Evolutionary conservation across 2,329 filamentous ascomycete species (phyloP).

Genomic region (Alternaria hordeiaustralica): DNA sequence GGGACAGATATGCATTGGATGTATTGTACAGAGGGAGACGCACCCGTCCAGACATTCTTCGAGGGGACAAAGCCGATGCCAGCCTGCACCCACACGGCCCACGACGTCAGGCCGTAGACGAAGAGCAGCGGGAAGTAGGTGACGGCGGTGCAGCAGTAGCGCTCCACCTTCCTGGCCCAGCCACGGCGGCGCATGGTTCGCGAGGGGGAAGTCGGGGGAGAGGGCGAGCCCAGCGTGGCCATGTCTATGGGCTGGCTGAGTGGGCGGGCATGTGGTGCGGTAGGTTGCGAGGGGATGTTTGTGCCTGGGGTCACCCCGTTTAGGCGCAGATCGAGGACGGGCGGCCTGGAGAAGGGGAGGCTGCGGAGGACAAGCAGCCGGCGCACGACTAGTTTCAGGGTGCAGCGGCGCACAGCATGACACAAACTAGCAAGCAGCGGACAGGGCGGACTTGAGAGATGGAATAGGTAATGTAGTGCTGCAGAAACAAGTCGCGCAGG

Average conservation of each 20-base stretch:
- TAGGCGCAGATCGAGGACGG: slow-evolving; percentile 5
- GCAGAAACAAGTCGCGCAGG: background rate
- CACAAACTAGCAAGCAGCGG: slow-evolving; percentile 12
- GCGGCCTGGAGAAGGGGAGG: slow-evolving; percentile 13
- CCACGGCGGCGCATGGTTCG: slow-evolving; percentile 48
- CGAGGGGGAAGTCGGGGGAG: slow-evolving; percentile 48
- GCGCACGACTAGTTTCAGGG: slow-evolving; percentile 37
- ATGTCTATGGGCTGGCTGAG: slow-evolving; percentile 33
- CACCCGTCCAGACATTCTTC: slow-evolving; percentile 48
- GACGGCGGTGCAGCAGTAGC: slow-evolving; percentile 78
- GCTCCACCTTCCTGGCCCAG: slow-evolving; percentile 76
- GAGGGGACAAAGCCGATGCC: slow-evolving; percentile 65
- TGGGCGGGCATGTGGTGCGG: slow-evolving; percentile 35
- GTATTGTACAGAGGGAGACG: slow-evolving; percentile 8
- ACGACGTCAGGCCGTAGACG: slow-evolving; percentile 88
- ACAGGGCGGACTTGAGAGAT: background rate
- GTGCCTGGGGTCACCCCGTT: slow-evolving; percentile 12
- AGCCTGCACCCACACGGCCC: slow-evolving; percentile 88
- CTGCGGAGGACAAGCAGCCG: slow-evolving; percentile 13
- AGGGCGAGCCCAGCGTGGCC: slow-evolving; percentile 50
- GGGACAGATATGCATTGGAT: background rate
- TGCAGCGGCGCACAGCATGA: slow-evolving; percentile 22
- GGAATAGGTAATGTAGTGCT: background rate
- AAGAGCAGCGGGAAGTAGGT: slow-evolving; percentile 89
- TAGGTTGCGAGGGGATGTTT: slow-evolving; percentile 10